Conservation (phyloP, 2,329 filamentous ascomycete species). For the Aureobasidium sp. region DNA sequence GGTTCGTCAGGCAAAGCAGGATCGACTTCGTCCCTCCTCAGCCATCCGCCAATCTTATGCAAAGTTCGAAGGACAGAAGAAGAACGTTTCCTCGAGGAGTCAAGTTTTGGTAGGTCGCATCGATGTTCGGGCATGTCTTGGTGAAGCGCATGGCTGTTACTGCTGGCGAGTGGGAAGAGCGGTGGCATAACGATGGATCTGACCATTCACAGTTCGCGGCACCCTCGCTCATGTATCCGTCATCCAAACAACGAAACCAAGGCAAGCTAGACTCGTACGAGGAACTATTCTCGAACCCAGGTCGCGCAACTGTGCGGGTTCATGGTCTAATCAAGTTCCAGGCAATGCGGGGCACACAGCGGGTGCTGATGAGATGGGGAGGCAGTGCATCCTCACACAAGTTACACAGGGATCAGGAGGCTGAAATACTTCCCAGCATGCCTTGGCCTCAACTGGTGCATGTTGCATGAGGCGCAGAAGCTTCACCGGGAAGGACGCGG, state of each 20-base stretch:
- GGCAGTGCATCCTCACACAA: slow-evolving; percentile 2
- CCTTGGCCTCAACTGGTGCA: background rate
- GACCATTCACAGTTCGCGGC: slow-evolving; percentile 14
- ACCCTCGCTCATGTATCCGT: slow-evolving; percentile 9
- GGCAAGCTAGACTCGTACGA: slow-evolving; percentile 8
- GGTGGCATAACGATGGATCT: slow-evolving; percentile 23
- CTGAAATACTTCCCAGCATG: slow-evolving; percentile 2
- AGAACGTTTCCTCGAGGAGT: slow-evolving; percentile 28
- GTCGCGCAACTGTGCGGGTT: slow-evolving; percentile 1
- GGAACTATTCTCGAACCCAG: slow-evolving; percentile 7
- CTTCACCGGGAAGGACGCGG: slow-evolving; percentile 5
- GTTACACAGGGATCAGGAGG: slow-evolving; percentile 5
- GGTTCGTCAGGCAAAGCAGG: slow-evolving; percentile 13
- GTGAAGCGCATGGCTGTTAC: slow-evolving; percentile 16
- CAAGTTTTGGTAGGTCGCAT: background rate
- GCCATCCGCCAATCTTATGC: slow-evolving; percentile 34
- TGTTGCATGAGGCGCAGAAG: slow-evolving; percentile 5
- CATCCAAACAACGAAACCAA: slow-evolving; percentile 3
- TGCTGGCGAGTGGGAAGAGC: slow-evolving; percentile 24
- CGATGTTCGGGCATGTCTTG: slow-evolving; percentile 19
- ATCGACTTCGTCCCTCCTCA: slow-evolving; percentile 32
- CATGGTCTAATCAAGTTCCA: slow-evolving; percentile 4
- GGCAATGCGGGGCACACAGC: background rate
- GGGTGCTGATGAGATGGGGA: background rate
- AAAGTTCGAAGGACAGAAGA: slow-evolving; percentile 22